These are phyloP conservation scores for Saccharomycopsis capsularis DNA, from an alignment of 805 yeast genomes.

Conservation along the genomic window DNA sequence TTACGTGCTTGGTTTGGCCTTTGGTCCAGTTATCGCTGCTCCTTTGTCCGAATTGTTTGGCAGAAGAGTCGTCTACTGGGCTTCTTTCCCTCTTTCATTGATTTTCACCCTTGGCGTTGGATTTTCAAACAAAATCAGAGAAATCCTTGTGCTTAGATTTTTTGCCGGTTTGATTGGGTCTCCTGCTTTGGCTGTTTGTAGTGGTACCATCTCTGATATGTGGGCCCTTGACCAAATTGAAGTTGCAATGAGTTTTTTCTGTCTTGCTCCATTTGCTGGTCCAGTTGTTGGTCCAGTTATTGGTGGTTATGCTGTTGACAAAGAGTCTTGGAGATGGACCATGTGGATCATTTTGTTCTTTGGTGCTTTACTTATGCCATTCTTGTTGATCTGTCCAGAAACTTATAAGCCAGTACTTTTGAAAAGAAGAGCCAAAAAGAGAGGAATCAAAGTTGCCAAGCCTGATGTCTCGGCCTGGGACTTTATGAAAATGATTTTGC, in stretches of 20 bases:
- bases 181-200: conserved; percentile 78
- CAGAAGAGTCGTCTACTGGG: conserved; percentile 51
- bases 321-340: conserved; percentile 50
- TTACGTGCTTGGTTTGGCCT: conserved; percentile 62
- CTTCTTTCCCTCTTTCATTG: conserved; percentile 60
- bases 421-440: conserved; percentile 49
- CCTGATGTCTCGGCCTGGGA: conserved; percentile 1
- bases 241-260: conserved; percentile 70
- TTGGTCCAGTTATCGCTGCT: conserved; percentile 65
- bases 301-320: conserved; percentile 61
- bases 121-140: conserved; percentile 50
- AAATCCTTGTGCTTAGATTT: conserved; percentile 61
- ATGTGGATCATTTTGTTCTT: conserved; percentile 68
- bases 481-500: conserved; percentile 29
- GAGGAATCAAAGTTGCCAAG: conserved; percentile 45
- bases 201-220: conserved; percentile 76
- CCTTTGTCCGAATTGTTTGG: conserved; percentile 69
- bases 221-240: conserved; percentile 64
- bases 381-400: conserved; percentile 49
- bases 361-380: conserved; percentile 46
- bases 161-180: conserved; percentile 71
- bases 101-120: conserved; percentile 72
- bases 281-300: conserved; percentile 73
- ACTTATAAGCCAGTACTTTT: conserved; percentile 66
- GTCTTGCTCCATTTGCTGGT: conserved; percentile 74